These are phyloP conservation scores for Daldinia vernicosa DNA, from an alignment of 495 filamentous ascomycete genomes.

Conservation along the genomic window DNA sequence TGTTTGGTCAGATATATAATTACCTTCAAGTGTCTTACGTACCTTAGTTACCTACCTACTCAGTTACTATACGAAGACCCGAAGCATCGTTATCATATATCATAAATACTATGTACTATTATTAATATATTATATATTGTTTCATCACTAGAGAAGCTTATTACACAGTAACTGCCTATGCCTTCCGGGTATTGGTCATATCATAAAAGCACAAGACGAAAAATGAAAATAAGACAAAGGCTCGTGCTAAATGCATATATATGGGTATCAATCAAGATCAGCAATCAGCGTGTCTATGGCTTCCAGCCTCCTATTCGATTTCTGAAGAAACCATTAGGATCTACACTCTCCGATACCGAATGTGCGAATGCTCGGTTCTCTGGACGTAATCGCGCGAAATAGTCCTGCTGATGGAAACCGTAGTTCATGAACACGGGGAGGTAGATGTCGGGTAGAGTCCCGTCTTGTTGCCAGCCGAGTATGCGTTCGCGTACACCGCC, in stretches of 20 bases:
- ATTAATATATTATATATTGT: background rate
- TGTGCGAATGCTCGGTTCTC: constrained; percentile 54
- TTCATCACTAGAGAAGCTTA: background rate
- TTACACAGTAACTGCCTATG: background rate
- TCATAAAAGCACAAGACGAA: no score
- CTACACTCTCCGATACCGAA: constrained; percentile 53
- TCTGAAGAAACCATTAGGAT: constrained; percentile 64
- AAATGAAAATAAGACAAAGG: background rate
- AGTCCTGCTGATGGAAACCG: constrained; percentile 61
- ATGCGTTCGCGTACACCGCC: constrained; percentile 42
- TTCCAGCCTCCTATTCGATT: constrained; percentile 60
- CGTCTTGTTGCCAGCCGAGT: constrained; percentile 52
- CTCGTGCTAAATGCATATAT: background rate
- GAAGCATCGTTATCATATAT: background rate
- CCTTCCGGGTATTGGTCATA: no score
- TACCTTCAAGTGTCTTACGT: no score
- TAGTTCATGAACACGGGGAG: constrained; percentile 67
- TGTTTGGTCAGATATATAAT: no score
- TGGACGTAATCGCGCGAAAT: constrained; percentile 59
- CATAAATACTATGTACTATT: background rate
- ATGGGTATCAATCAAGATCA: background rate
- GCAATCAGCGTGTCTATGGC: constrained; percentile 29
- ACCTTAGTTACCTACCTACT: no score
- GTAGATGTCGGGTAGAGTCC: constrained; percentile 60
- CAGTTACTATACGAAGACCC: background rate